These are phyloP conservation scores for Suaeda aralocaspica DNA, from an alignment of 148 eudicot species.

Conservation along the genomic window DNA sequence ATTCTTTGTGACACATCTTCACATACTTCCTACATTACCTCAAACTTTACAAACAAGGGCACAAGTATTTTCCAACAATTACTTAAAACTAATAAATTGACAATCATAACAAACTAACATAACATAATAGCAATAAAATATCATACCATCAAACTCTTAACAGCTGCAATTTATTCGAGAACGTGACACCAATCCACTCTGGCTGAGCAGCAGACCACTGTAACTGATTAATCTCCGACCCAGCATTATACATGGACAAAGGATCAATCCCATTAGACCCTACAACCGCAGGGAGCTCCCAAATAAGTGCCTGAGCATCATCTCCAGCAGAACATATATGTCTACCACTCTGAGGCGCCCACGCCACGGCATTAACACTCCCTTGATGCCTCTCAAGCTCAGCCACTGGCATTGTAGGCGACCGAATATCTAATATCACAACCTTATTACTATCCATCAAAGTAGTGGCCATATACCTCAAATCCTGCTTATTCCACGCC, in stretches of 20 bases:
- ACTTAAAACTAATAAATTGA: background rate
- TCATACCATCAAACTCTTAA: conserved; percentile 61
- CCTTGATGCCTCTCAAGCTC: conserved; percentile 85
- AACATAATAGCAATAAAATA: background rate
- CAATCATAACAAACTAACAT: background rate
- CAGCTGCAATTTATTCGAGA: conserved; percentile 72
- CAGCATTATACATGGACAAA: conserved; percentile 57
- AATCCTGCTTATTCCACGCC: conserved; percentile 93
- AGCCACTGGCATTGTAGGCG: conserved; percentile 85
- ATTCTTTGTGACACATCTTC: background rate
- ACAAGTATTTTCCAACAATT: too few species aligned
- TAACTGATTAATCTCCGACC: conserved; percentile 85
- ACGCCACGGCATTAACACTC: conserved; percentile 81
- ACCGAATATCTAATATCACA: conserved; percentile 79
- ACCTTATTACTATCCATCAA: conserved; percentile 91
- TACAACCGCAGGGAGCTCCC: conserved; percentile 74
- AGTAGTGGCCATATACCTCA: conserved; percentile 86
- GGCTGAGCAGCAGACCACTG: conserved; percentile 91
- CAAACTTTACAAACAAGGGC: background rate
- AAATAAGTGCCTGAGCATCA: conserved; percentile 74
- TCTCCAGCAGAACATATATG: conserved; percentile 91
- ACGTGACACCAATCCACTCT: conserved; percentile 85
- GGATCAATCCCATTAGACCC: conserved; percentile 84
- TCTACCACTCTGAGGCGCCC: conserved; percentile 82
- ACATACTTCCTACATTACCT: background rate